phyloP scores from a whole-genome alignment of 1,284 basidiomycete genomes.

The Malassezia caprae region DNA sequence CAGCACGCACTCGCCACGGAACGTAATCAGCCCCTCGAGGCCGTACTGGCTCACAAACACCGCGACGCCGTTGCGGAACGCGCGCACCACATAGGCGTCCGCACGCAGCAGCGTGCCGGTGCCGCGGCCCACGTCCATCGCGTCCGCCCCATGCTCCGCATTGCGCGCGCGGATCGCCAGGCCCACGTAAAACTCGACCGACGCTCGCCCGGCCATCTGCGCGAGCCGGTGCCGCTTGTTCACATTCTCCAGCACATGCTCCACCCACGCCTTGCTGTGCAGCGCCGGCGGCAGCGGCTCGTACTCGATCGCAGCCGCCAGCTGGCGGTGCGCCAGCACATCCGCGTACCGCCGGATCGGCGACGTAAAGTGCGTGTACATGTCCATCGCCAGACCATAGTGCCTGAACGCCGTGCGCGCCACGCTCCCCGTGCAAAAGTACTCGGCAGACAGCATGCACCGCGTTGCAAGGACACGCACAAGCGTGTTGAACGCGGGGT shows the following conservation, averaged over 20 bases:
- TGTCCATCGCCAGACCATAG: slow-evolving; percentile 88
- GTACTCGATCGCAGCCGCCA: slow-evolving; percentile 79
- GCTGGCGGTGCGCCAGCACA: slow-evolving; percentile 85
- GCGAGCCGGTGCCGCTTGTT: slow-evolving; percentile 90
- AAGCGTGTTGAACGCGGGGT: slow-evolving; percentile 77
- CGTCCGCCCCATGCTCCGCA: slow-evolving; percentile 55
- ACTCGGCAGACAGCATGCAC: slow-evolving; percentile 96
- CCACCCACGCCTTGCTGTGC: slow-evolving; percentile 80
- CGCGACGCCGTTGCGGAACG: slow-evolving; percentile 85
- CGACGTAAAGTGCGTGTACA: slow-evolving; percentile 92
- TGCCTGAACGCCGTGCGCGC: slow-evolving; percentile 85
- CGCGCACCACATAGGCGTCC: slow-evolving; percentile 78
- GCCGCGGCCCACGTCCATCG: slow-evolving; percentile 40
- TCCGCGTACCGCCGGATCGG: slow-evolving; percentile 53
- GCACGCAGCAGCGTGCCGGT: slow-evolving; percentile 22
- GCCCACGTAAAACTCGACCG: slow-evolving; percentile 94
- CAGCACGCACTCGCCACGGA: slow-evolving; percentile 76
- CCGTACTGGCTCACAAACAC: slow-evolving; percentile 92
- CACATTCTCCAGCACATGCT: slow-evolving; percentile 72
- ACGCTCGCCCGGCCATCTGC: slow-evolving; percentile 89
- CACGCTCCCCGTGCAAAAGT: slow-evolving; percentile 91
- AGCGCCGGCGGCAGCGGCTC: slow-evolving; percentile 71
- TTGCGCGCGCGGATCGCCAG: slow-evolving; percentile 60
- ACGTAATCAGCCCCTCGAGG: slow-evolving; percentile 83
- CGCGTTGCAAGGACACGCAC: slow-evolving; percentile 98